Conservation (phyloP, 371 early-diverging fungal species). For the Mucor indicus region DNA sequence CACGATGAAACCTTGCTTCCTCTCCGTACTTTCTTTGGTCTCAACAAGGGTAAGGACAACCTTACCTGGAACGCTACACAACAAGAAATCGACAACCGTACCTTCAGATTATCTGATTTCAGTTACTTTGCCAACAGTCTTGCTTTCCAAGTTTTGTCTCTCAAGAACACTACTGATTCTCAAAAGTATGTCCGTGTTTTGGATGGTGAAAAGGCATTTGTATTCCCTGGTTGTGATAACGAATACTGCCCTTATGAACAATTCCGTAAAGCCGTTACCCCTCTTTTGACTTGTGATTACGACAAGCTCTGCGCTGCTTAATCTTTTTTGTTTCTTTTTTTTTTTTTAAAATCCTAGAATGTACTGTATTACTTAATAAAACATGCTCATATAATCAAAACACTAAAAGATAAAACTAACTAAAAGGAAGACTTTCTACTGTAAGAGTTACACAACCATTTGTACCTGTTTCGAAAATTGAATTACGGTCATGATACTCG, state of each 20-base stretch:
- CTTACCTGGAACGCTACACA: constrained; percentile 2
- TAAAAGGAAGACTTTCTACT: too few species aligned
- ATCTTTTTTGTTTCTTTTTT: too few species aligned
- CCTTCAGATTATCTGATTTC: constrained; percentile 7
- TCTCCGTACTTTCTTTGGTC: constrained; percentile 27
- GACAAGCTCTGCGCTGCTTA: background rate
- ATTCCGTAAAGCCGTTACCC: background rate
- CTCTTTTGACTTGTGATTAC: background rate
- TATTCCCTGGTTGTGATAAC: background rate
- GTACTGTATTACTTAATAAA: too few species aligned
- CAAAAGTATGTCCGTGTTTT: constrained; percentile 3
- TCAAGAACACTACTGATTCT: background rate
- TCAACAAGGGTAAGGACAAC: constrained; percentile 16
- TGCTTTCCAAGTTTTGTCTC: constrained; percentile 3
- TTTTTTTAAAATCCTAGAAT: too few species aligned
- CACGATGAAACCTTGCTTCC: constrained; percentile 41
- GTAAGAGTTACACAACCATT: too few species aligned
- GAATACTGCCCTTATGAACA: background rate
- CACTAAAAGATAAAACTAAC: too few species aligned
- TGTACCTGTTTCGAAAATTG: too few species aligned
- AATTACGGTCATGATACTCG: too few species aligned
- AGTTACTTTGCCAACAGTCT: constrained; percentile 12
- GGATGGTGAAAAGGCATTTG: constrained; percentile 7
- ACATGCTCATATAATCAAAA: too few species aligned
- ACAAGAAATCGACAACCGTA: constrained; percentile 2